Base-by-base conservation (phyloP, 192 early-diverging fungal species). In the Umbelopsis ramanniana region DNA sequence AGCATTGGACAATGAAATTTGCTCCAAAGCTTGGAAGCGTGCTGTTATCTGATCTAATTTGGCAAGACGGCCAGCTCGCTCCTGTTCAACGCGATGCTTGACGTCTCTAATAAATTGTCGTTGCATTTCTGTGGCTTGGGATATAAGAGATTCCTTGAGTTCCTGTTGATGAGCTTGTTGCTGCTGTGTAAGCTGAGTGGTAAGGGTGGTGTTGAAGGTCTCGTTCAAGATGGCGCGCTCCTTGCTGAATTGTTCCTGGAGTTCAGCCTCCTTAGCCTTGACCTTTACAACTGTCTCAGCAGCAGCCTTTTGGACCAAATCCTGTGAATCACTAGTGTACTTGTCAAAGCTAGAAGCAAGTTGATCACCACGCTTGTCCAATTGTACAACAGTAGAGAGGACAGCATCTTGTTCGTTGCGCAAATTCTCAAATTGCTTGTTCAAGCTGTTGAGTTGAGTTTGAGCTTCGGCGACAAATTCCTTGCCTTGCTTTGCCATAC, bases 1-100 rank as follows among this genome's bases (percentile, higher is more conserved):
- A 10, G 89, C 90, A 66, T 91, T 92, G 24, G 90, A 79, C 54
- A 91, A 71, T 6, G 87, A 82, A 70, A 91, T 81, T 53, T 84
- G 77, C 67, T 92, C 90, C 29, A 98, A 85, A 46, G 90, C 81
- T 73, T 90, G 91, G 26, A 95, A 78, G 75, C 93, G 92, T 22
- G 89, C 74, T 68, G 87, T 86, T 53, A 98, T 87, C 60, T 92
- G 87, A 76, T 96, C 94, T 50, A 98, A 76, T 45, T 90, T 86
- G 9, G 93, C 94, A 69, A 98, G 81, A 19, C 97, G 92, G 17
- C 94, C 94, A 22, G 88, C 89, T 68, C 97, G 91, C 83, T 98
- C 97, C 53, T 92, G 83, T 69, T 98, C 97, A 33, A 98, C 91
- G 37, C 90, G 82, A 22, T 82, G 79, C 66, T 89, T 91, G 76